A percentile compares a stretch with the other conserved stretches of the same genome.
Evolutionary conservation across 1,284 basidiomycete species (phyloP).

Genomic region (Afroboletus lepidellus): DNA sequence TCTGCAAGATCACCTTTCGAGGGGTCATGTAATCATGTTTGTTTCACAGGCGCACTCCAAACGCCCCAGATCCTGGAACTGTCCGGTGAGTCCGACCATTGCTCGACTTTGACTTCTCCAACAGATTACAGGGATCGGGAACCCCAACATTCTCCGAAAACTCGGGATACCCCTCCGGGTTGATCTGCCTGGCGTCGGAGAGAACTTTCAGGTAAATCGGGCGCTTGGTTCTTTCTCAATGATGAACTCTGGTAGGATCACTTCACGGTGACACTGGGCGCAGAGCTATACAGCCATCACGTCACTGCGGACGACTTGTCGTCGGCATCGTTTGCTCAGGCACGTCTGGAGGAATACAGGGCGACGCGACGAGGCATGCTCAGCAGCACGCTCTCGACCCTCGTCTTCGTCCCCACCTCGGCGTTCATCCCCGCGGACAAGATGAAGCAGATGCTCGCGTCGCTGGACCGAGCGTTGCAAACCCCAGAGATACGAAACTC

Average conservation of each 20-base stretch:
- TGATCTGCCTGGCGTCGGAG: background rate
- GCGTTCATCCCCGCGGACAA: slow-evolving; percentile 11
- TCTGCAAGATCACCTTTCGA: background rate
- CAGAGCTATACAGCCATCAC: slow-evolving; percentile 1
- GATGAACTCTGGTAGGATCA: slow-evolving; percentile 12
- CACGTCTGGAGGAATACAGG: slow-evolving; percentile 11
- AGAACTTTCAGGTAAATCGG: background rate
- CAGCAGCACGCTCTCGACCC: slow-evolving; percentile 18
- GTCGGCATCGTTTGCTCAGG: slow-evolving; percentile 7
- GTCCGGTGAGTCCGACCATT: slow-evolving; percentile 21
- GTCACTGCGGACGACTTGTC: slow-evolving; percentile 15
- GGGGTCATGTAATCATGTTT: background rate
- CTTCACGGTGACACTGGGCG: background rate
- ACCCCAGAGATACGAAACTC: slow-evolving; percentile 13
- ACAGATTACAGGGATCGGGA: slow-evolving; percentile 13
- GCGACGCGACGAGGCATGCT: slow-evolving; percentile 2
- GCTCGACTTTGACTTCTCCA: background rate
- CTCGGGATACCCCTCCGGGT: slow-evolving; percentile 18
- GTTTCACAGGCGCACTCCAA: slow-evolving; percentile 14
- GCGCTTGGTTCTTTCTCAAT: background rate
- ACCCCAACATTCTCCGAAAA: background rate
- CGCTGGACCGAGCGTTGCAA: slow-evolving; percentile 10
- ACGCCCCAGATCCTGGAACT: slow-evolving; percentile 36
- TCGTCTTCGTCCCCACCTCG: background rate
- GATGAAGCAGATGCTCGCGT: slow-evolving; percentile 7